A percentile compares a stretch with the other conserved stretches of the same genome.
phyloP scores from a whole-genome alignment of 1,284 basidiomycete species.

The Peniophora sp. region DNA sequence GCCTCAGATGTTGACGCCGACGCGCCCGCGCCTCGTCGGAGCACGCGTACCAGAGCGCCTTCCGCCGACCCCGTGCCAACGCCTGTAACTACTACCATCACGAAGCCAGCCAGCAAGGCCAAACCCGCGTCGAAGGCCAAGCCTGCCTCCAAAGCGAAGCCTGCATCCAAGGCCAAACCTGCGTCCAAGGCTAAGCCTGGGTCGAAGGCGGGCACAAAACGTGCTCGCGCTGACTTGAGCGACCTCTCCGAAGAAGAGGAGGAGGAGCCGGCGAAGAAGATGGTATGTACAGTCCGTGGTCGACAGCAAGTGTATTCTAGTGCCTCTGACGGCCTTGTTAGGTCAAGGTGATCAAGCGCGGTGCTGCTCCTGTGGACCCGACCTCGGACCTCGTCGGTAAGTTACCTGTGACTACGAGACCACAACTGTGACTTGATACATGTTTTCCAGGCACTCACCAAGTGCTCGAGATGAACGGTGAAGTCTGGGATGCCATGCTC shows the following conservation, averaged over 20 bases:
- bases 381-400: slow-evolving; percentile 38
- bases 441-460: slow-evolving; percentile 42
- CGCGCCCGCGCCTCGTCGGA: neutral
- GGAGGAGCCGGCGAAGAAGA: slow-evolving; percentile 20
- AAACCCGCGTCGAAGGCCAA: slow-evolving; percentile 12
- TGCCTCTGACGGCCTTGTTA: slow-evolving; percentile 13
- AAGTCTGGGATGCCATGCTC: slow-evolving; percentile 61
- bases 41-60: neutral
- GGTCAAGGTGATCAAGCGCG: slow-evolving; percentile 51
- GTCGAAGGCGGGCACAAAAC: slow-evolving; percentile 16
- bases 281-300: slow-evolving; percentile 16
- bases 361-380: slow-evolving; percentile 55
- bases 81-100: slow-evolving; percentile 3
- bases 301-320: slow-evolving; percentile 5
- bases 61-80: slow-evolving; percentile 1
- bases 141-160: slow-evolving; percentile 15
- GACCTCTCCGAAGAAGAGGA: slow-evolving; percentile 11
- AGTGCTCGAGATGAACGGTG: slow-evolving; percentile 39
- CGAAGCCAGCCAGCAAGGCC: slow-evolving; percentile 8
- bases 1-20: neutral
- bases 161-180: slow-evolving; percentile 8
- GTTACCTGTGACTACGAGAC: slow-evolving; percentile 18
- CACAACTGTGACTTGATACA: neutral
- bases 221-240: slow-evolving; percentile 13
- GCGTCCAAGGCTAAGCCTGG: slow-evolving; percentile 13